Conservation (phyloP, 2,329 filamentous ascomycete species). For the Ceratocystiopsis minuta region DNA sequence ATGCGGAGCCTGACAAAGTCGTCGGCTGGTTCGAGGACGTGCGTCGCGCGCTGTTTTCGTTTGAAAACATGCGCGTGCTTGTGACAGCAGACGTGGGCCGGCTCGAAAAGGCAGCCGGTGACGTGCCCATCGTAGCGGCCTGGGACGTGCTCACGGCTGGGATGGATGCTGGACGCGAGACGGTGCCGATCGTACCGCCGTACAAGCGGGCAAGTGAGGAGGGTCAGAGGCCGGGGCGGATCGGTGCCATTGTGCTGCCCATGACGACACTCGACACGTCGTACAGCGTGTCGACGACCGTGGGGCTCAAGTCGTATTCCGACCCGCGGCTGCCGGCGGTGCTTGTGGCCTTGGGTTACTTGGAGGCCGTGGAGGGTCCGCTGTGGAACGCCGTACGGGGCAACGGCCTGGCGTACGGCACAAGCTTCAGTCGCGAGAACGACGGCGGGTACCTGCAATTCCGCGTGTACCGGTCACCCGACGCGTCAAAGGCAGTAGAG, state of each 20-base stretch:
- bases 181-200: constrained; percentile 54
- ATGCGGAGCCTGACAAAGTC: constrained; percentile 56
- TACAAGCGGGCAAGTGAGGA: constrained; percentile 55
- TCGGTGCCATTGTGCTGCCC: constrained; percentile 62
- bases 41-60: constrained; percentile 57
- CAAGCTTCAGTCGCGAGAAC: constrained; percentile 57
- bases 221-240: constrained; percentile 55
- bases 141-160: constrained; percentile 50
- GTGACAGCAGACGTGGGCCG: constrained; percentile 66
- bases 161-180: constrained; percentile 27
- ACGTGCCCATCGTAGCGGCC: constrained; percentile 34
- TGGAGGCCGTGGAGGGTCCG: constrained; percentile 84
- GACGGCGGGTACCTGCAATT: constrained; percentile 71
- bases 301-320: constrained; percentile 55
- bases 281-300: constrained; percentile 59
- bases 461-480: constrained; percentile 76
- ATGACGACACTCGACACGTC: constrained; percentile 89
- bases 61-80: constrained; percentile 70
- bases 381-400: constrained; percentile 88
- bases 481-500: constrained; percentile 69
- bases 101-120: constrained; percentile 40
- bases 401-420: constrained; percentile 82
- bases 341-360: constrained; percentile 75
- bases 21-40: constrained; percentile 63
- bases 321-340: constrained; percentile 68